Base-by-base conservation (phyloP, 805 yeast species). In the Candida sanyiensis region DNA sequence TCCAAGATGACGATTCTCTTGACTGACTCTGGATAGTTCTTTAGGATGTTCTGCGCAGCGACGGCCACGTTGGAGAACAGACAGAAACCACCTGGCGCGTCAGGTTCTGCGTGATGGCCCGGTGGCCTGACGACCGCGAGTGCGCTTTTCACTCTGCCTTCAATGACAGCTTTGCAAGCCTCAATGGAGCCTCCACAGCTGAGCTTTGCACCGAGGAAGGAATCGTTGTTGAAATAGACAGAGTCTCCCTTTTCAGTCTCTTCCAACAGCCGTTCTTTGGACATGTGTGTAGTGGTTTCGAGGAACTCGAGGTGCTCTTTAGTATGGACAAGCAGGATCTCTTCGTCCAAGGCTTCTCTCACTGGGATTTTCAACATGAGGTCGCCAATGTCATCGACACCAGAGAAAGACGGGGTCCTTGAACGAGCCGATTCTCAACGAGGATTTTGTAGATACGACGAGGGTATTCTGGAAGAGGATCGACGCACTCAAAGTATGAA, bases 381-480 rank as follows among this genome's bases (percentile, higher is more conserved):
- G 7, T 83, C 84, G 15, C 97, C 97, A 41, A 90, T 77, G 22
- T 83, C 80, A 37, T 80, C 83, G 6, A 73, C 61, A 6, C 81
- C 70, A 1, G 66, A 59, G 10, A 85, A 88, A 3, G 83, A 73
- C 12, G 86, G 82, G 56, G n/a, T n/a, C 90, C 97, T 26, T 67
- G 73, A 40, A 93, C 81, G 12, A 93, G 69, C 0, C 98, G 97
- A 27, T 93, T 88, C 56, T 93, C 97, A 0, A 96, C 97, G 31
- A 93, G 70, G 29, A 84, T 83, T 63, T 93, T 88, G 66, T 93
- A 93, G 33, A 93, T 85, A 50, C 99, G 77, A 46, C 98, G 73
- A 9, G 99, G 99, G 57, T 93, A 98, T 59, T 93, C 99, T 5
- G 99, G 99, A 58, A 93, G 99, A 2, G 97, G 98, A 57, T 93